These are phyloP conservation scores for Pichia sp. DNA, from an alignment of 1,139 yeast species.

Conservation along the genomic window DNA sequence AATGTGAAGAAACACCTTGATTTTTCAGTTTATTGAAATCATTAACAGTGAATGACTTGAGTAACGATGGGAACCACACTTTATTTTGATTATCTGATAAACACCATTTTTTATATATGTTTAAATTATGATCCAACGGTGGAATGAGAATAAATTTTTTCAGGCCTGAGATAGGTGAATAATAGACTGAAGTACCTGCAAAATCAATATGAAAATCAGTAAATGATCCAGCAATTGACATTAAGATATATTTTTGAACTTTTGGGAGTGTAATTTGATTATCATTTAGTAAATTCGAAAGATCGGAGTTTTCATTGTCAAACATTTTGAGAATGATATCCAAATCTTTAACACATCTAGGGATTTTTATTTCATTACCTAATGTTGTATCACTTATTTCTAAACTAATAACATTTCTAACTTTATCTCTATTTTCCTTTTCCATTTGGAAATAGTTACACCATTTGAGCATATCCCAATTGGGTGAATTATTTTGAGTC, in stretches of 20 bases:
- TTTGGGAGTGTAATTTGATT: constrained; percentile 39
- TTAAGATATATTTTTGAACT: constrained; percentile 76
- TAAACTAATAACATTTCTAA: constrained; percentile 72
- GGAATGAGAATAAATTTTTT: constrained; percentile 76
- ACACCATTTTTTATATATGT: constrained; percentile 68
- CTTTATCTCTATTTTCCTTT: constrained; percentile 48
- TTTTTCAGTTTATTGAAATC: constrained; percentile 8
- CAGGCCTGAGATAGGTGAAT: constrained; percentile 66
- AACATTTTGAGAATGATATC: constrained; percentile 71
- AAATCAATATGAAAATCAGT: constrained; percentile 91
- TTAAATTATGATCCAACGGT: constrained; percentile 59
- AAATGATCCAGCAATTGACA: constrained; percentile 76
- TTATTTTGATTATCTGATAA: constrained; percentile 53
- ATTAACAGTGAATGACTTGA: constrained; percentile 18
- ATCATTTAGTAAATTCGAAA: constrained; percentile 8
- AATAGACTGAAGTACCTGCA: constrained; percentile 89
- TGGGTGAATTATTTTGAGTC: constrained; percentile 60
- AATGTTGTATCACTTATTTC: constrained; percentile 61
- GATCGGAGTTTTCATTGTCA: constrained; percentile 25
- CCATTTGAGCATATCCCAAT: constrained; percentile 75
- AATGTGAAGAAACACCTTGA: constrained; percentile 17
- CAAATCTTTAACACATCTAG: constrained; percentile 55
- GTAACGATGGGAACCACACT: constrained; percentile 59
- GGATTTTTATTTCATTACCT: constrained; percentile 51
- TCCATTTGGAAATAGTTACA: constrained; percentile 56